Evolutionary conservation across 2,329 filamentous ascomycete species (phyloP).

Genomic region (Dissoconium aciculare): DNA sequence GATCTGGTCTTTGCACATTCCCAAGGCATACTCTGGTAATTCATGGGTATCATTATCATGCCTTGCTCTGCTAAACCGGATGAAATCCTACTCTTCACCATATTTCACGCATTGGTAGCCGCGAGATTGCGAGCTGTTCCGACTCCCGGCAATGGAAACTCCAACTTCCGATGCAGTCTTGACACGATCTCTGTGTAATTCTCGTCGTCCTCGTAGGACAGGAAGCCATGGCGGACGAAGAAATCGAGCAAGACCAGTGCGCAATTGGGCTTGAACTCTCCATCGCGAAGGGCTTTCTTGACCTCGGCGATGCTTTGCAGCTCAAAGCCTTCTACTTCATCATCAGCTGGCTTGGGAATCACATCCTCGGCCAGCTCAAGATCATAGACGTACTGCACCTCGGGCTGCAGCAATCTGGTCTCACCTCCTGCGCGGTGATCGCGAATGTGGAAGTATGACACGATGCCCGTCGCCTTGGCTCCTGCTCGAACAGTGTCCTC

Average conservation of each 20-base stretch:
- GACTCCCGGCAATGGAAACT: slow-evolving; percentile 46
- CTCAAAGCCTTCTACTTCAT: slow-evolving; percentile 75
- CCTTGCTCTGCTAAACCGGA: no score
- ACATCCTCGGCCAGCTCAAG: slow-evolving; percentile 57
- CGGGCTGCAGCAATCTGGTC: slow-evolving; percentile 68
- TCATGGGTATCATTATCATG: no score
- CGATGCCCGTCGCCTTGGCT: slow-evolving; percentile 47
- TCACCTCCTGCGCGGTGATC: slow-evolving; percentile 66
- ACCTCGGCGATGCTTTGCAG: slow-evolving; percentile 66
- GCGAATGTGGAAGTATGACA: slow-evolving; percentile 76
- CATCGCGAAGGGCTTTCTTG: slow-evolving; percentile 49
- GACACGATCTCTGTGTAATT: slow-evolving; percentile 61
- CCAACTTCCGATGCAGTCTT: slow-evolving; percentile 62
- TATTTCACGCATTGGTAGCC: not conserved
- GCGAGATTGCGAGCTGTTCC: not conserved
- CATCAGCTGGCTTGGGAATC: slow-evolving; percentile 62
- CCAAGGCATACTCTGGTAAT: no score
- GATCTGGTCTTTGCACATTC: not conserved
- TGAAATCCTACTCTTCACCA: no score
- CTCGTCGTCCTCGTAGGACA: slow-evolving; percentile 64
- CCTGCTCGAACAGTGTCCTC: slow-evolving; percentile 50
- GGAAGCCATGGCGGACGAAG: slow-evolving; percentile 67
- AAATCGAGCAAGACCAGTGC: slow-evolving; percentile 75
- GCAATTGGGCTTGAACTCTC: slow-evolving; percentile 88
- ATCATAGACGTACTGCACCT: slow-evolving; percentile 85